Conservation (phyloP, 2,329 filamentous ascomycete species). For the Fusarium nodosum region DNA sequence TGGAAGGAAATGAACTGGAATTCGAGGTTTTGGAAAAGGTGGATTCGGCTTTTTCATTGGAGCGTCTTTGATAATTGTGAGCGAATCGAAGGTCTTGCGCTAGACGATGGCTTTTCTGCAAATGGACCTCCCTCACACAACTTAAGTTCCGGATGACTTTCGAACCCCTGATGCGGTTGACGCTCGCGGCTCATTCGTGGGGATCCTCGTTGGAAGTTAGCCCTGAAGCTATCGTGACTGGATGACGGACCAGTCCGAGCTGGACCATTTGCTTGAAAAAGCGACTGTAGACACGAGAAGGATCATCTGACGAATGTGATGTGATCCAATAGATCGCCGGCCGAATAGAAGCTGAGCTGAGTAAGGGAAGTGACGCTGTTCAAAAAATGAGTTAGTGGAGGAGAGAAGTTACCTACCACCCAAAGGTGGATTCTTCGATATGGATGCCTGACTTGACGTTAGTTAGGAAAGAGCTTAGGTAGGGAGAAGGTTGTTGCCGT, state of each 20-base stretch:
- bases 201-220: slow-evolving; percentile 25
- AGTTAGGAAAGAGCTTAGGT: slow-evolving; percentile 14
- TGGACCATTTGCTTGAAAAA: slow-evolving; percentile 12
- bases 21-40: slow-evolving; percentile 43
- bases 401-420: slow-evolving; percentile 16
- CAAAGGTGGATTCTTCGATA: slow-evolving; percentile 29
- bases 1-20: slow-evolving; percentile 44
- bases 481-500: slow-evolving; percentile 30
- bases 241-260: slow-evolving; percentile 1
- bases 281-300: not conserved
- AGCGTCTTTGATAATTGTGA: slow-evolving; percentile 36
- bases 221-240: slow-evolving; percentile 33
- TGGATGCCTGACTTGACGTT: slow-evolving; percentile 28
- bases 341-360: slow-evolving; percentile 1
- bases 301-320: not conserved
- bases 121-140: slow-evolving; percentile 30
- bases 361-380: not conserved
- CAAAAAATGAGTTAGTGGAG: slow-evolving; percentile 6
- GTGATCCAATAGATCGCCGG: not conserved
- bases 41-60: slow-evolving; percentile 47
- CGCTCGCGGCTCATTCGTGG: slow-evolving; percentile 14
- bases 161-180: slow-evolving; percentile 19
- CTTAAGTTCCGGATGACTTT: slow-evolving; percentile 33
- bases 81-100: slow-evolving; percentile 48
- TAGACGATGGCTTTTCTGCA: slow-evolving; percentile 46